A percentile compares a stretch with the other conserved stretches of the same genome.
Evolutionary conservation across 768 basidiomycete genomes (phyloP).

Genomic region (Suillus weaverae): DNA sequence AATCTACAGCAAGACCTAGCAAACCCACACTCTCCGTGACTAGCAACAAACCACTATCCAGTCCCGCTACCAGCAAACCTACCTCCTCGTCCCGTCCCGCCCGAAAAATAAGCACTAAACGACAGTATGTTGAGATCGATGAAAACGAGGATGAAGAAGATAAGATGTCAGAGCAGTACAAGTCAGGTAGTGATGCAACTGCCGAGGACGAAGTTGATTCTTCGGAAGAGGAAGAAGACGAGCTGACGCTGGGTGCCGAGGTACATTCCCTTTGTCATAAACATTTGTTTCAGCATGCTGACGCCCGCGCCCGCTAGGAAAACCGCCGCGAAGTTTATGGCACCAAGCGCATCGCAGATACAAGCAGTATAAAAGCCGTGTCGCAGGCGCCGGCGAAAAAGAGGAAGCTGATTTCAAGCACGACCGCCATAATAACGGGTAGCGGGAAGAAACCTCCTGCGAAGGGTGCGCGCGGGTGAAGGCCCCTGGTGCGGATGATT

Average conservation of each 20-base stretch:
- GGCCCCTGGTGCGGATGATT: not conserved
- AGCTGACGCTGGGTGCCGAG: slow-evolving; percentile 61
- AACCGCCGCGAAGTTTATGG: slow-evolving; percentile 40
- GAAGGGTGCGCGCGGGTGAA: not conserved
- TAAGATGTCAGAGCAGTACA: slow-evolving; percentile 8
- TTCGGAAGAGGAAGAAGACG: slow-evolving; percentile 48
- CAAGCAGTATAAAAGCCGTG: slow-evolving; percentile 9
- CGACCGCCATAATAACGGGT: not conserved
- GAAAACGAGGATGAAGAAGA: slow-evolving; percentile 26
- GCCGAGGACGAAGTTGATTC: slow-evolving; percentile 28
- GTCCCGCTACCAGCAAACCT: not conserved
- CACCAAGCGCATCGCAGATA: slow-evolving; percentile 27
- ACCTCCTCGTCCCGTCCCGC: slow-evolving; percentile 13
- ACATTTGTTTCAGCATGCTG: not conserved
- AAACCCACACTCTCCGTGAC: not conserved
- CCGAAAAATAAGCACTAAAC: slow-evolving; percentile 25
- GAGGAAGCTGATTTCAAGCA: slow-evolving; percentile 16
- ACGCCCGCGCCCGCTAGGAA: slow-evolving; percentile 29
- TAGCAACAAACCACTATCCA: not conserved
- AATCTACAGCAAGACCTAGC: not conserved
- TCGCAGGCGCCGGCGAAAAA: slow-evolving; percentile 20
- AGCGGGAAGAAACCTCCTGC: not conserved
- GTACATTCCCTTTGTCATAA: slow-evolving; percentile 31
- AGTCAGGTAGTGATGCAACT: slow-evolving; percentile 16
- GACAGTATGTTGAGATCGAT: slow-evolving; percentile 33